Conservation (phyloP, 257 asterid genomes). For the Solanum etuberosum region DNA sequence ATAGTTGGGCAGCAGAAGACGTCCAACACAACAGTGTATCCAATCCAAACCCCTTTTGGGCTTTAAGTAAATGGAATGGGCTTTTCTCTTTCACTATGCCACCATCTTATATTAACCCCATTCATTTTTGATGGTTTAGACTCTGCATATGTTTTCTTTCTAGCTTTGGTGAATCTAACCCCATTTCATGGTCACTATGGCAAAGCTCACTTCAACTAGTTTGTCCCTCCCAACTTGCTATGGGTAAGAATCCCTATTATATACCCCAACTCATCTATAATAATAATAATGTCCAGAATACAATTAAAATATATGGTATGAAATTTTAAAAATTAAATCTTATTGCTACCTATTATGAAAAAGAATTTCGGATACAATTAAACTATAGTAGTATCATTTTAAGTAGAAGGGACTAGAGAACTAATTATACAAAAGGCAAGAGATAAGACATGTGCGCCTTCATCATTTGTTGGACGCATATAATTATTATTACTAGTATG, state of each 20-base stretch:
- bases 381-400: background rate
- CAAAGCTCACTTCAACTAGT: background rate
- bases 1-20: background rate
- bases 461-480: background rate
- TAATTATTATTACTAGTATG: background rate
- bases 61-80: background rate
- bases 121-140: background rate
- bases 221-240: background rate
- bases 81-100: background rate
- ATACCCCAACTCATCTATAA: background rate
- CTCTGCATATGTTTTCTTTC: background rate
- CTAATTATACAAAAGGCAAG: background rate
- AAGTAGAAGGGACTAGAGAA: background rate
- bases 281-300: background rate
- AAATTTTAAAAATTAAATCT: too few species aligned
- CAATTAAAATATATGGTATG: too few species aligned
- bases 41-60: background rate
- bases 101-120: background rate
- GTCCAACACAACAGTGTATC: background rate
- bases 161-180: background rate
- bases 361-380: background rate
- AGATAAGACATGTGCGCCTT: background rate
- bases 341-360: too few species aligned
- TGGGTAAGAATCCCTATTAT: too few species aligned
- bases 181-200: background rate